Evolutionary conservation across 805 yeast genomes (phyloP), one percentile per base, ranked within the genome.

Genomic region (Kodamaea lidongshanica): DNA sequence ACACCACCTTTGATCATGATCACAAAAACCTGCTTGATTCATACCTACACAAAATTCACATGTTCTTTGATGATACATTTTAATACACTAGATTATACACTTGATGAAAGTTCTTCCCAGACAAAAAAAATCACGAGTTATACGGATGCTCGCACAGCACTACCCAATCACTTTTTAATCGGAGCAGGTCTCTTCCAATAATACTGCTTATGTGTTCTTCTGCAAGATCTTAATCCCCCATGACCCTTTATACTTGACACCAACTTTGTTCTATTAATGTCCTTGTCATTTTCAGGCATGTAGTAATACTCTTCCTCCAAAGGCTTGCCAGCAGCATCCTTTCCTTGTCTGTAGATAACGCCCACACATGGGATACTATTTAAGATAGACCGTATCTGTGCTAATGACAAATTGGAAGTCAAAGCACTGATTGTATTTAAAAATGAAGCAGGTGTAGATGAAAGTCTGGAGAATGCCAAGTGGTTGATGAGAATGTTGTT

Each of bases 271-370:
- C 98, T 77, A 27, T 76, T 76, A 16, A 50, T 46, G 48, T 89
- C 95, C 20, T 58, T 51, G 55, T 92, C 98, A 26, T 77, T 70
- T 42, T 87, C 97, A 3, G 87, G 77, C 34, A 79, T 76, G 50
- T 92, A 92, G 55, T 87, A 92, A 50, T 85, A 92, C 52, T 92
- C 96, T 52, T 86, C 94, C 42, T 89, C 97, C 39, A 92, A 65
- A 3, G 83, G 84, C 54, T 87, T 86, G 7, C 97, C 98, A 2
- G 96, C 94, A 3, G 97, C 96, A 56, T 92, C 98, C 54, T 87
- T 88, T 28, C 96, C 96, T 35, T 72, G 68, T 54, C 97, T 79
- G 47, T 76, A 73, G 37, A 92, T 88, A 7, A 82, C 80, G n/a
- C 97, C 97, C 35, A 89, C 70, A 46, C 89, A 80, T 4, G 56